Base-by-base conservation (phyloP, 2,329 filamentous ascomycete genomes). In the Thyridium curvatum region DNA sequence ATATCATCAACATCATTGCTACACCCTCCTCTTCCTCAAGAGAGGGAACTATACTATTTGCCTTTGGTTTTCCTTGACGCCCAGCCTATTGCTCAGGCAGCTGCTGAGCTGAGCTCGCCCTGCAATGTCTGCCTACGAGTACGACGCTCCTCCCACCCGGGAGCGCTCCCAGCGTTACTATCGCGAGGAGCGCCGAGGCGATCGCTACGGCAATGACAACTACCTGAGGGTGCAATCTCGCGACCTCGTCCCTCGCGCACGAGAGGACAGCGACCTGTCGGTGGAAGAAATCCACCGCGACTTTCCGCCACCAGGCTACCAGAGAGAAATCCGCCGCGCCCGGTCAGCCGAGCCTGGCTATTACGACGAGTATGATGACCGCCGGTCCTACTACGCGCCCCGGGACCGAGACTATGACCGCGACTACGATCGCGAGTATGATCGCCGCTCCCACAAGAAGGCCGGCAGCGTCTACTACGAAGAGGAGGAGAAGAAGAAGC, bases 251-350 rank as follows among this genome's bases (percentile, higher is more conserved):
- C 74, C 74, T 29, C 68, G 74, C 18, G 57, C 67, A 36, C 81
- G 84, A 47, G 82, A 90, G 56, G 83, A 88, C 53, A 89, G 83
- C 59, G 81, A 82, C 34, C 66, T 83, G 18, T 82, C 82, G 3
- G 64, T 94, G 55, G 90, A 95, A 64, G 86, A 94, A 63, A 79
- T 94, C 43, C 79, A 79, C 47, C 81, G 88, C 49, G 86, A 94
- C 50, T 94, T 94, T 53, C 86, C 86, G 26, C 86, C 87, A 7
- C 83, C 82, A 6, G 79, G 73, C 30, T 66, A 69, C 44, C 59
- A 53, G n/a, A 46, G 61, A 40, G 74, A 76, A 44, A 53, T 72
- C 30, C 74, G 77, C 48, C 76, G 82, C 41, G 69, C 82, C 49
- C 74, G 80, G 51, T 86, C 83, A 7, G 74, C 74, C 40, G 81